phyloP scores from a whole-genome alignment of 139 green algal species.

The Chlamydomonas eustigma region DNA sequence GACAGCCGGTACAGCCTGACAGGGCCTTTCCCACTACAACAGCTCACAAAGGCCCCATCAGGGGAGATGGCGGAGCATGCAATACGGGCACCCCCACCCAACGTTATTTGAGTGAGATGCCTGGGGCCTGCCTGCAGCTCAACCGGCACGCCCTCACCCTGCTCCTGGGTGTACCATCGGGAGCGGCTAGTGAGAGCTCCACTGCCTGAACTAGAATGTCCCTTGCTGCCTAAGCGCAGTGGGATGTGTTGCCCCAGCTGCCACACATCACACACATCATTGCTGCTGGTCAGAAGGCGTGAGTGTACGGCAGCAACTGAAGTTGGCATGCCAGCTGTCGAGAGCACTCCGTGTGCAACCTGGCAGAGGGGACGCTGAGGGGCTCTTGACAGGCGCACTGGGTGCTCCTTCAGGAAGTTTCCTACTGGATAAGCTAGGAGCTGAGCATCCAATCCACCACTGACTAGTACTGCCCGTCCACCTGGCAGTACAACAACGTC shows the following conservation, averaged over 20 bases:
- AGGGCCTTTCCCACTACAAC: constrained; percentile 34
- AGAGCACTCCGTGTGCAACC: constrained; percentile 24
- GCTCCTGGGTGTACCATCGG: background rate
- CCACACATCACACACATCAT: constrained; percentile 22
- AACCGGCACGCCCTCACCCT: constrained; percentile 34
- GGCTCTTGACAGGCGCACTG: constrained; percentile 47
- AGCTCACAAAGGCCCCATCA: constrained; percentile 58
- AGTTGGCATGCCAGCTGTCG: background rate
- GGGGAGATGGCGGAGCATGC: constrained; percentile 56
- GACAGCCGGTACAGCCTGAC: constrained; percentile 46
- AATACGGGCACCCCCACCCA: constrained; percentile 32
- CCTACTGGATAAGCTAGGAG: constrained; percentile 34
- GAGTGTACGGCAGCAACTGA: constrained; percentile 1
- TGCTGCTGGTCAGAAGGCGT: constrained; percentile 11
- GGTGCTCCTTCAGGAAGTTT: constrained; percentile 47
- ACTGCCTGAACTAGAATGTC: background rate
- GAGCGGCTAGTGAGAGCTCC: background rate
- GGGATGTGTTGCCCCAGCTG: constrained; percentile 13
- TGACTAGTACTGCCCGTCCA: constrained; percentile 55
- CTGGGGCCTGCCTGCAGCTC: constrained; percentile 38
- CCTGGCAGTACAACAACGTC: constrained; percentile 31
- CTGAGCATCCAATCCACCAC: constrained; percentile 60
- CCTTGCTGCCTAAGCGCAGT: background rate
- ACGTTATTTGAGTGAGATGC: constrained; percentile 47
- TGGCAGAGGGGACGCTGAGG: constrained; percentile 66